A percentile compares a stretch with the other conserved stretches of the same genome.
Evolutionary conservation across 352 stramenopile species (phyloP).

Genomic region (Pythium brassicae): DNA sequence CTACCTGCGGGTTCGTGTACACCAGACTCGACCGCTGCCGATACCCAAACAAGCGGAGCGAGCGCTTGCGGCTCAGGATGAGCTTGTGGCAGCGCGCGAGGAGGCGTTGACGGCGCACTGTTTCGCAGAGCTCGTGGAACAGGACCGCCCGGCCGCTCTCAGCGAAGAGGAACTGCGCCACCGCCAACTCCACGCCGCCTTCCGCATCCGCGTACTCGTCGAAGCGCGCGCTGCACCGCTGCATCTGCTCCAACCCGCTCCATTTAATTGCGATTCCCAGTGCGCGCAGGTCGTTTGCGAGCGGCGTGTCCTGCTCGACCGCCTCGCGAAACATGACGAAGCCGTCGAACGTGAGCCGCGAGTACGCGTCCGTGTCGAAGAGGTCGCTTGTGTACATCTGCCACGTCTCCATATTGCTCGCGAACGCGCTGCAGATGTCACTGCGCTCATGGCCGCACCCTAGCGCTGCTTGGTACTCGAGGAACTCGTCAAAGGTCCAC

Average conservation of each 20-base stretch:
- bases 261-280: conserved; percentile 43
- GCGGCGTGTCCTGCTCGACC: conserved; percentile 33
- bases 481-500: conserved; percentile 58
- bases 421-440: conserved; percentile 32
- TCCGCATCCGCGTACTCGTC: conserved; percentile 44
- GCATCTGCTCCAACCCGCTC: conserved; percentile 20
- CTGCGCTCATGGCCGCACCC: conserved; percentile 12
- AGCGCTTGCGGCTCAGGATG: conserved; percentile 41
- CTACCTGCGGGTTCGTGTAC: conserved; percentile 26
- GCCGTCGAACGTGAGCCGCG: conserved; percentile 48
- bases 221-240: conserved; percentile 26
- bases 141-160: conserved; percentile 31
- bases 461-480: conserved; percentile 49
- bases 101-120: conserved; percentile 30
- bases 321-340: conserved; percentile 54
- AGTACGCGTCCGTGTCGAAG: conserved; percentile 31
- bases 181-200: conserved; percentile 25
- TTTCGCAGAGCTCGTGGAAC: conserved; percentile 30
- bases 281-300: conserved; percentile 34
- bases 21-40: conserved; percentile 39
- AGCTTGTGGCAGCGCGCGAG: conserved; percentile 37
- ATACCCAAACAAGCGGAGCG: conserved; percentile 64
- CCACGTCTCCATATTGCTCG: conserved; percentile 41
- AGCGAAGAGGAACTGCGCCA: conserved; percentile 44
- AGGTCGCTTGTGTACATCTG: conserved; percentile 63